Evolutionary conservation across 768 basidiomycete species (phyloP).

Genomic region (Cyclocybe cylindracea): DNA sequence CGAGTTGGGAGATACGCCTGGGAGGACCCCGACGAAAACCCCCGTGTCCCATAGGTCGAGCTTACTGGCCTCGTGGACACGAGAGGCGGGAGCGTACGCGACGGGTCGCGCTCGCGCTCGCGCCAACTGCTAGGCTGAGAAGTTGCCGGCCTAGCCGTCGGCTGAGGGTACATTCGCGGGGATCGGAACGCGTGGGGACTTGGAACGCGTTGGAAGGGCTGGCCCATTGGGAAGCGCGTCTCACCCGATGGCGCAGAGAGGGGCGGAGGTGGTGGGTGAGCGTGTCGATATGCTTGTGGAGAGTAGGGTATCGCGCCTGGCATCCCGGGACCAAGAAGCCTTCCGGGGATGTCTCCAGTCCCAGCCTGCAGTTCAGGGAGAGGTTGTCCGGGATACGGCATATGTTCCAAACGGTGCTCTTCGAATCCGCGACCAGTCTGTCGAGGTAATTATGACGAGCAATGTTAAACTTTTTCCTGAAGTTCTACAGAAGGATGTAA

Average conservation of each 20-base stretch:
- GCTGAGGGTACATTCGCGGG: constrained; percentile 19
- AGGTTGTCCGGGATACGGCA: constrained; percentile 12
- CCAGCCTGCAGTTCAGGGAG: constrained; percentile 27
- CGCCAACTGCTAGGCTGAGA: constrained; percentile 23
- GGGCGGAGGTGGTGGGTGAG: constrained; percentile 15
- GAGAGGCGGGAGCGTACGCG: constrained; percentile 32
- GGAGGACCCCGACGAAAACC: constrained; percentile 13
- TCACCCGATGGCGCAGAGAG: constrained; percentile 20
- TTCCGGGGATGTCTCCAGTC: constrained; percentile 36
- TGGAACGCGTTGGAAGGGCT: constrained; percentile 10
- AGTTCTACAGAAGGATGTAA: constrained; percentile 7
- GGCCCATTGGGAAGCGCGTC: constrained; percentile 17
- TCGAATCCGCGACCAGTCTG: constrained; percentile 18
- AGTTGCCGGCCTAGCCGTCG: constrained; percentile 24
- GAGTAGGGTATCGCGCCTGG: constrained; percentile 36
- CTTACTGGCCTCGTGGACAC: constrained; percentile 24
- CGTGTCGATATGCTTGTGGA: constrained; percentile 19
- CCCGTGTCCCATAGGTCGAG: constrained; percentile 12
- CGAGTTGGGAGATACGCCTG: constrained; percentile 14
- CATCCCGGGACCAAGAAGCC: constrained; percentile 58
- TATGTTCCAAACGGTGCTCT: constrained; percentile 12
- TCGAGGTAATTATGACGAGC: constrained; percentile 3
- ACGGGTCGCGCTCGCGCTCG: constrained; percentile 26
- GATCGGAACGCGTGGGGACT: constrained; percentile 23
- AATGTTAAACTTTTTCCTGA: constrained; percentile 11